Conservation (phyloP, 1,284 basidiomycete species). For the Trametes polyzona region DNA sequence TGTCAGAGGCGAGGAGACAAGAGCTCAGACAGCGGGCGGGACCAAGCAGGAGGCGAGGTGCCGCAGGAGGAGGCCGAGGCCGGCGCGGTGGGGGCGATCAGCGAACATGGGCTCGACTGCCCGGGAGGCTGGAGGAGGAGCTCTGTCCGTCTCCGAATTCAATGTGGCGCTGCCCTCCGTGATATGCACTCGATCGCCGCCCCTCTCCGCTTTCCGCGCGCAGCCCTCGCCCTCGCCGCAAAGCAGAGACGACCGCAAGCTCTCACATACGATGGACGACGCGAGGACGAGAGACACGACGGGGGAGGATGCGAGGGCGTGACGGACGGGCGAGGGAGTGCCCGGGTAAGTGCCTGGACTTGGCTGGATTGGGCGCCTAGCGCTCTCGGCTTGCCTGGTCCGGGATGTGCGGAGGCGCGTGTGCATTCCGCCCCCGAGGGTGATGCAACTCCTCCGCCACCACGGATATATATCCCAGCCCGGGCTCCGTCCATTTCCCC, state of each 20-base stretch:
- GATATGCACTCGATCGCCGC: neutral
- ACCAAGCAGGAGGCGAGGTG: too few species aligned
- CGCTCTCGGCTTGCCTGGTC: constrained; percentile 3
- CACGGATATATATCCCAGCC: neutral
- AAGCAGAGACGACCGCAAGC: too few species aligned
- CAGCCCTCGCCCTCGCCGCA: neutral
- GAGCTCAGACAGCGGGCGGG: too few species aligned
- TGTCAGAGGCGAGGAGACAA: constrained; percentile 4
- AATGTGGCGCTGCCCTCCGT: constrained; percentile 1
- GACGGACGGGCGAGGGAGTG: too few species aligned
- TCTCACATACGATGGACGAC: neutral
- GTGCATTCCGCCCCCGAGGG: neutral
- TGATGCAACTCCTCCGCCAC: neutral
- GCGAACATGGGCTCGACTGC: neutral
- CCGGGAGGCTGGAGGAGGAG: neutral
- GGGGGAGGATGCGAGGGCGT: neutral
- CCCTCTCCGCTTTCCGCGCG: constrained; percentile 4
- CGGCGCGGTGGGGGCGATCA: neutral
- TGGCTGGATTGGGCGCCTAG: neutral
- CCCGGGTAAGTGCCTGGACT: neutral
- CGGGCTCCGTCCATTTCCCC: neutral
- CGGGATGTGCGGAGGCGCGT: neutral
- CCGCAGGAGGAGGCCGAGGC: neutral
- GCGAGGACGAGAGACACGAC: neutral
- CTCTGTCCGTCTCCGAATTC: neutral